Conservation (phyloP, 306 rosid genomes). For the Rosa persica region DNA sequence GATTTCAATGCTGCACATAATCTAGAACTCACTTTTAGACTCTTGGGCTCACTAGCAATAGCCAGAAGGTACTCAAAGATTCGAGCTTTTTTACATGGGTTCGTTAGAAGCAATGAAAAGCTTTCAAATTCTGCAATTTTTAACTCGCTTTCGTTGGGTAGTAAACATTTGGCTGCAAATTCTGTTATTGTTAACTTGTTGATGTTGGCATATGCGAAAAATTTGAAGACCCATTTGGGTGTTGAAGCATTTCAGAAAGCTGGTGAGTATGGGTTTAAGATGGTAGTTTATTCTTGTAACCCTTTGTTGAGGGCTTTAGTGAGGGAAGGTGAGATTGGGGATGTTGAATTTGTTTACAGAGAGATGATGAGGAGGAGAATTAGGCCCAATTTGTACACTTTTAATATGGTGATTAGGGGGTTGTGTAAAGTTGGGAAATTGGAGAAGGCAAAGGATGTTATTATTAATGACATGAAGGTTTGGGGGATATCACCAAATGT, state of each 20-base stretch:
- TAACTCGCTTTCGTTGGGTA: slow-evolving; percentile 38
- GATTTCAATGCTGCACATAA: slow-evolving; percentile 42
- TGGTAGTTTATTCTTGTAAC: slow-evolving; percentile 56
- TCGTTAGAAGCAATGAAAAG: slow-evolving; percentile 46
- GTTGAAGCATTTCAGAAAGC: slow-evolving; percentile 60
- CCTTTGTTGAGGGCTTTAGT: slow-evolving; percentile 62
- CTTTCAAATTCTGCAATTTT: slow-evolving; percentile 54
- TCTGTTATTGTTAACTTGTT: slow-evolving; percentile 55
- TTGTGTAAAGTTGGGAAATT: slow-evolving; percentile 77
- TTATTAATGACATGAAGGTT: slow-evolving; percentile 62
- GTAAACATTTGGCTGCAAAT: slow-evolving; percentile 36
- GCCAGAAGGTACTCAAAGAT: slow-evolving; percentile 54
- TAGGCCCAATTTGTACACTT: slow-evolving; percentile 39
- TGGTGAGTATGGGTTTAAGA: slow-evolving; percentile 56
- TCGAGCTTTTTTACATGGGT: slow-evolving; percentile 51
- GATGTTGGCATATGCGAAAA: slow-evolving; percentile 57
- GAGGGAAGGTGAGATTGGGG: slow-evolving; percentile 46
- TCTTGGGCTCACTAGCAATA: slow-evolving; percentile 46
- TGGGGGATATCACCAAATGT: slow-evolving; percentile 58
- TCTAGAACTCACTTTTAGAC: slow-evolving; percentile 49
- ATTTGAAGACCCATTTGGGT: slow-evolving; percentile 38
- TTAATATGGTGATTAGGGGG: slow-evolving; percentile 57
- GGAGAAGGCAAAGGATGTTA: slow-evolving; percentile 57
- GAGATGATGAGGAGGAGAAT: slow-evolving; percentile 65
- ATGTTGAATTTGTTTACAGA: slow-evolving; percentile 52